Conservation (phyloP, 2,329 filamentous ascomycete genomes). For the Plenodomus lindquistii region DNA sequence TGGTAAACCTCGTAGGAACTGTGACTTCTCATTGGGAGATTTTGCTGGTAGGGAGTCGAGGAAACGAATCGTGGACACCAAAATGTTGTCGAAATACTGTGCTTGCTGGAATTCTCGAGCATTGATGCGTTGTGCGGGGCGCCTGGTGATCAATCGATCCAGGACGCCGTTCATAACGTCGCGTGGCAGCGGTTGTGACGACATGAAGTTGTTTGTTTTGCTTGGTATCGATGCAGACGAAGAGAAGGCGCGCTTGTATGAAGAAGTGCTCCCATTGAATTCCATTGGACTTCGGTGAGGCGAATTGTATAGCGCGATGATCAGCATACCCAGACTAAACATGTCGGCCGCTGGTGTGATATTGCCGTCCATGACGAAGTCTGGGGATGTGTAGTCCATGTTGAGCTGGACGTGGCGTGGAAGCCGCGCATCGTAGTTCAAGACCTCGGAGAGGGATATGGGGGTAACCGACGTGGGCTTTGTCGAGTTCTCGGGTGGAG, state of each 20-base stretch:
- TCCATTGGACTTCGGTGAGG: constrained; percentile 88
- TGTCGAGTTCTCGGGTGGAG: constrained; percentile 74
- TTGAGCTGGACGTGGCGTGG: constrained; percentile 84
- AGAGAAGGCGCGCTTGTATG: constrained; percentile 83
- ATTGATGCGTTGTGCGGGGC: constrained; percentile 84
- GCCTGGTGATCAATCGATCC: constrained; percentile 81
- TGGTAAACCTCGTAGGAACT: constrained; percentile 86
- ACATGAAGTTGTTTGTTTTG: constrained; percentile 81
- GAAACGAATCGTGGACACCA: constrained; percentile 95
- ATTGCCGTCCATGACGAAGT: constrained; percentile 91
- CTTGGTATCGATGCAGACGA: constrained; percentile 79
- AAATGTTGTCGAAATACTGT: constrained; percentile 94
- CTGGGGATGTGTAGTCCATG: constrained; percentile 90
- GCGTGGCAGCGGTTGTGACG: constrained; percentile 75
- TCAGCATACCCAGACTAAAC: constrained; percentile 88
- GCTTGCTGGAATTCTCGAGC: constrained; percentile 93
- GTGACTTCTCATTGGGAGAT: constrained; percentile 84
- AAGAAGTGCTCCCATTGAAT: constrained; percentile 75
- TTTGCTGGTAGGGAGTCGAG: constrained; percentile 90
- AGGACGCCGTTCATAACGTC: constrained; percentile 77
- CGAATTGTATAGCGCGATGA: constrained; percentile 90
- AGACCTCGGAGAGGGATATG: constrained; percentile 78
- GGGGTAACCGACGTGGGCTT: constrained; percentile 76
- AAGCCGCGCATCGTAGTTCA: constrained; percentile 83
- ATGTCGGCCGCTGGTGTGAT: constrained; percentile 84